These are phyloP conservation scores for Talaromyces sp. DNA, from an alignment of 2,329 filamentous ascomycete genomes.

Conservation along the genomic window DNA sequence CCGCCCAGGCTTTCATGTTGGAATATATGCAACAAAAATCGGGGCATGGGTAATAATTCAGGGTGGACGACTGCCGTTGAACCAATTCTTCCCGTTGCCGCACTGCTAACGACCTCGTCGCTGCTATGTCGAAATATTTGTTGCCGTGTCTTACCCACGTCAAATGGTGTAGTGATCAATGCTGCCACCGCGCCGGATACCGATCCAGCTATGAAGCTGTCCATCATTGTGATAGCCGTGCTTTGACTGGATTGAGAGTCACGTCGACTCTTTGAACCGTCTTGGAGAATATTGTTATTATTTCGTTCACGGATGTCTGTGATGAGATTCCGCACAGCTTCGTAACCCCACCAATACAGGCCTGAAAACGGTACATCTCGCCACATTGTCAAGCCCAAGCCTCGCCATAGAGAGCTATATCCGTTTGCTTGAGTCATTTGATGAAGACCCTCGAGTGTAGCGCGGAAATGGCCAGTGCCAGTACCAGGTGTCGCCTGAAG, in stretches of 20 bases:
- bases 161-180: slow-evolving; percentile 88
- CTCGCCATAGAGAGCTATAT: slow-evolving; percentile 83
- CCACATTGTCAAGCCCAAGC: slow-evolving; percentile 88
- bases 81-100: slow-evolving; percentile 13
- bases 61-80: slow-evolving; percentile 48
- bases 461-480: slow-evolving; percentile 67
- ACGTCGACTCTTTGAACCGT: slow-evolving; percentile 35
- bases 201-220: slow-evolving; percentile 86
- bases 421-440: slow-evolving; percentile 78
- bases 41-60: slow-evolving; percentile 74
- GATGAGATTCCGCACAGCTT: slow-evolving; percentile 71
- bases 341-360: slow-evolving; percentile 98
- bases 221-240: slow-evolving; percentile 73
- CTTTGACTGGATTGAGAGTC: slow-evolving; percentile 59
- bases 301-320: slow-evolving; percentile 62
- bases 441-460: slow-evolving; percentile 72
- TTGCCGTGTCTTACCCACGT: slow-evolving; percentile 93
- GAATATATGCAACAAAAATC: slow-evolving; percentile 89
- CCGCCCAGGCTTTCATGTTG: slow-evolving; percentile 76
- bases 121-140: slow-evolving; percentile 71
- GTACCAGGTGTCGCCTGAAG: slow-evolving; percentile 72
- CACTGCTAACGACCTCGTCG: slow-evolving; percentile 33
- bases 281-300: slow-evolving; percentile 6
- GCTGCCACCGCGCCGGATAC: slow-evolving; percentile 80
- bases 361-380: slow-evolving; percentile 95